phyloP scores from a whole-genome alignment of 106 monocot genomes.

The Phalaenopsis aphrodite region DNA sequence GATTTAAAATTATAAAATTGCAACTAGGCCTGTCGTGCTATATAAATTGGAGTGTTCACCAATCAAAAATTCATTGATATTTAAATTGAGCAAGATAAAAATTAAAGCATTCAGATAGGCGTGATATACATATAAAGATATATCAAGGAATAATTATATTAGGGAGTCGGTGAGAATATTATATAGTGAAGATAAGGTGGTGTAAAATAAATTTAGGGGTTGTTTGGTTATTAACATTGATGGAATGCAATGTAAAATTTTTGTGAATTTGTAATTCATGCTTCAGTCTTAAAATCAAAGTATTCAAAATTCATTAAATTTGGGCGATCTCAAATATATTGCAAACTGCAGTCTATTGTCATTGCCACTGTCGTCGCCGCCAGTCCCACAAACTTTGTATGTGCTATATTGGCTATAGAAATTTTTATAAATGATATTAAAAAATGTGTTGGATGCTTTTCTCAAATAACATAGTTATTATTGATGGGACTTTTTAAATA shows the following conservation, averaged over 20 bases:
- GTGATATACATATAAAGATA: neutral
- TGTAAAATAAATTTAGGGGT: neutral
- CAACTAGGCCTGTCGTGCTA: neutral
- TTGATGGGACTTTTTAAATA: too few relatives aligned
- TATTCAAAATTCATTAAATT: too few relatives aligned
- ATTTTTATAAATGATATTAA: neutral
- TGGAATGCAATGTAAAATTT: too few relatives aligned
- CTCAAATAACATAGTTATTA: too few relatives aligned
- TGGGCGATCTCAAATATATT: too few relatives aligned
- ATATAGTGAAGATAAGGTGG: neutral
- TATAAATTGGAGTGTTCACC: neutral
- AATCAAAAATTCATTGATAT: neutral
- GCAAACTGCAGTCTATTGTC: too few relatives aligned
- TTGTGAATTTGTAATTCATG: too few relatives aligned
- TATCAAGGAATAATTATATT: neutral
- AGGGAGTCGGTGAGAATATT: neutral
- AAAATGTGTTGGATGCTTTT: too few relatives aligned
- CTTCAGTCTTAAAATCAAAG: too few relatives aligned
- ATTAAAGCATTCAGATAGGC: neutral
- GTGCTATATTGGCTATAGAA: neutral
- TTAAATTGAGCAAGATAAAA: neutral
- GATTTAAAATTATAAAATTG: neutral
- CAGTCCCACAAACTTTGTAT: too few relatives aligned
- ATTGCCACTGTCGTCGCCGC: too few relatives aligned
- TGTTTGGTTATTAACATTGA: neutral